phyloP scores from a whole-genome alignment of 2,329 filamentous ascomycete species.

The Pseudogymnoascus sp. region DNA sequence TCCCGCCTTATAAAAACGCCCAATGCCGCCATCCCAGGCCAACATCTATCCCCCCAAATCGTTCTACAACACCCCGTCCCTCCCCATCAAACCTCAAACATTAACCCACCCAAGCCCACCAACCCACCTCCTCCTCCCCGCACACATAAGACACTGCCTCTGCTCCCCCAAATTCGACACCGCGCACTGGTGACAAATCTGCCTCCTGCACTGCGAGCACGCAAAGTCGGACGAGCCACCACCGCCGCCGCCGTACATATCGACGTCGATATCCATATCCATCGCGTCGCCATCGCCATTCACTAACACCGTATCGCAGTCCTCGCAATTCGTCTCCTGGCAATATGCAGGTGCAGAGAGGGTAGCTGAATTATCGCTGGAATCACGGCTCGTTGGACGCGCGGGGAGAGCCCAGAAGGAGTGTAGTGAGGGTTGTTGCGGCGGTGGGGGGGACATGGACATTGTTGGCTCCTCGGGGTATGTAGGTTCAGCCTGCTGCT shows the following conservation, averaged over 20 bases:
- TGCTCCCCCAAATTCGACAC: slow-evolving; percentile 50
- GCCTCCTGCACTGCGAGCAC: slow-evolving; percentile 46
- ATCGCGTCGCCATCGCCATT: slow-evolving; percentile 27
- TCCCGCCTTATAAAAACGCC: not conserved
- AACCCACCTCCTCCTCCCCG: slow-evolving; percentile 30
- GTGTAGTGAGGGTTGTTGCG: slow-evolving; percentile 47
- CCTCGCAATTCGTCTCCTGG: slow-evolving; percentile 41
- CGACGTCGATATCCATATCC: slow-evolving; percentile 35
- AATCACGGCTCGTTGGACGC: slow-evolving; percentile 18
- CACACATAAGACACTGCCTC: slow-evolving; percentile 47
- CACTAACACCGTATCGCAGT: slow-evolving; percentile 39
- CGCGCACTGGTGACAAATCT: slow-evolving; percentile 53
- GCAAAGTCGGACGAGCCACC: slow-evolving; percentile 25
- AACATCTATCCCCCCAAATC: not conserved
- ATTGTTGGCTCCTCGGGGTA: slow-evolving; percentile 14
- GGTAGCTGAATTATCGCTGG: slow-evolving; percentile 21
- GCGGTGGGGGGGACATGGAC: slow-evolving; percentile 17
- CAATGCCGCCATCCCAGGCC: not conserved
- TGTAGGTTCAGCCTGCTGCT: slow-evolving; percentile 16
- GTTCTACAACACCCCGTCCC: not conserved
- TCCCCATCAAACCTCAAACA: not conserved
- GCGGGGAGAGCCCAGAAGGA: slow-evolving; percentile 52
- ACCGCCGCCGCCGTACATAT: slow-evolving; percentile 33
- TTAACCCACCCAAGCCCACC: slow-evolving; percentile 16
- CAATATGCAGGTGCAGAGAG: slow-evolving; percentile 19